A percentile compares a stretch with the other conserved stretches of the same genome.
Evolutionary conservation across 2,329 filamentous ascomycete species (phyloP).

Genomic region (Aspergillus alliaceus): DNA sequence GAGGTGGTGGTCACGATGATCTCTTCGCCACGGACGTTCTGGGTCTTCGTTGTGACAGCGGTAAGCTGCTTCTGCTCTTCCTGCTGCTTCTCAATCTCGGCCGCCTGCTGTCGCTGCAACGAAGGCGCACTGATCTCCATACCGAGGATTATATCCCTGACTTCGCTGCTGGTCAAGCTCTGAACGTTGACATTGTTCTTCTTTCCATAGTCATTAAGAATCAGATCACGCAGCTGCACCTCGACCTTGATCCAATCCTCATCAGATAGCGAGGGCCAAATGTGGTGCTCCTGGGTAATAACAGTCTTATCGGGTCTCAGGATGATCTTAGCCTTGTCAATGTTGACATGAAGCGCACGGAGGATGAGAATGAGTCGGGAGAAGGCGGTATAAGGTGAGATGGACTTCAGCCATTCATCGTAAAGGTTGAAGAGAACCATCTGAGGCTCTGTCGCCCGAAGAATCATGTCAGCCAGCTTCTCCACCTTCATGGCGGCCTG

Average conservation of each 20-base stretch:
- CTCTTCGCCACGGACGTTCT: conserved; percentile 94
- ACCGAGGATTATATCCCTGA: conserved; percentile 95
- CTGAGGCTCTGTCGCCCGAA: conserved; percentile 96
- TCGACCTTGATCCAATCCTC: conserved; percentile 99
- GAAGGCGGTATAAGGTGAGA: conserved; percentile 98
- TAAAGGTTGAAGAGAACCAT: conserved; percentile 99
- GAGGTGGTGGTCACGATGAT: conserved; percentile 98
- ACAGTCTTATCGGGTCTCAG: conserved; percentile 95
- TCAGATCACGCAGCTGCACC: conserved; percentile 89
- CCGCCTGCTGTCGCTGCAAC: conserved; percentile 96
- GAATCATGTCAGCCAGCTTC: conserved; percentile 98
- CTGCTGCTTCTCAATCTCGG: conserved; percentile 98
- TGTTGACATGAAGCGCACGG: conserved; percentile 93
- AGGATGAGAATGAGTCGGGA: conserved; percentile 91
- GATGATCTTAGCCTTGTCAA: conserved; percentile 96
- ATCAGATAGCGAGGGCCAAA: conserved; percentile 91
- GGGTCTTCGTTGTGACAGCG: conserved; percentile 95
- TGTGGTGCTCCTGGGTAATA: conserved; percentile 97
- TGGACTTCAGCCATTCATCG: conserved; percentile 97
- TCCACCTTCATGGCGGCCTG: conserved; percentile 99
- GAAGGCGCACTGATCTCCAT: conserved; percentile 99
- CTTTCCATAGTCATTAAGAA: conserved; percentile 97
- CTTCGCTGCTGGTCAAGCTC: conserved; percentile 93
- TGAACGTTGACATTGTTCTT: conserved; percentile 99
- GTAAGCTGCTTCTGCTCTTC: conserved; percentile 95